Evolutionary conservation across 768 basidiomycete species (phyloP), one percentile per base, ranked within the genome.

Genomic region (Tricholoma furcatifolium): DNA sequence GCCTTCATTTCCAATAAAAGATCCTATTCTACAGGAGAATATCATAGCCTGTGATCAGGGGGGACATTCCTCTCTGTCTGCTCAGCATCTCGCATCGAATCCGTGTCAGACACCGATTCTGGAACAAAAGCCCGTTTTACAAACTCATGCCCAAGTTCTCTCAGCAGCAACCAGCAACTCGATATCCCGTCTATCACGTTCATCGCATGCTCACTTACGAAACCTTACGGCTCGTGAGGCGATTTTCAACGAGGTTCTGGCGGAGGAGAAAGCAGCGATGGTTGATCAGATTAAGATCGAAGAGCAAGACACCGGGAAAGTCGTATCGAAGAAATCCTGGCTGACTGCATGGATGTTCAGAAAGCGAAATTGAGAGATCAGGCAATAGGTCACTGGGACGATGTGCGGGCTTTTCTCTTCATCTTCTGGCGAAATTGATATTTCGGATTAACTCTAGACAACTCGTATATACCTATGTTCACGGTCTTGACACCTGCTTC

Each of bases 301-400:
- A 65, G 69, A 80, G 59, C 73, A 70, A 9, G 78, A 82, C 57
- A 78, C 73, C 32, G 68, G 73, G 31, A 75, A 75, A 55, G 68
- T 73, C 18, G 71, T 68, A 50, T 68, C 67, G 23, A 71, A 73
- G 30, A 80, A 77, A 58, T 80, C 84, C 11, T 84, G 83, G 84
- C 68, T 84, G 56, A 82, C 78, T 35, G 77, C 83, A 31, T 87
- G 85, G 86, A 78, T 86, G 76, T 87, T 84, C 65, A 74, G 70
- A 60, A 74, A 67, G 56, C 53, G 64, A 41, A 59, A 68, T 40
- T 74, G 57, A 70, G 41, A 27, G n/a, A n/a, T n/a, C n/a, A n/a
- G n/a, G n/a, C n/a, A n/a, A n/a, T n/a, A n/a, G 49, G 27, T 48
- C 43, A 51, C 36, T 46, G 40, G 46, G 20, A 31, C 56, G 43